These are phyloP conservation scores for Elongisporangium senticosum DNA, from an alignment of 352 stramenopile genomes.

Conservation along the genomic window DNA sequence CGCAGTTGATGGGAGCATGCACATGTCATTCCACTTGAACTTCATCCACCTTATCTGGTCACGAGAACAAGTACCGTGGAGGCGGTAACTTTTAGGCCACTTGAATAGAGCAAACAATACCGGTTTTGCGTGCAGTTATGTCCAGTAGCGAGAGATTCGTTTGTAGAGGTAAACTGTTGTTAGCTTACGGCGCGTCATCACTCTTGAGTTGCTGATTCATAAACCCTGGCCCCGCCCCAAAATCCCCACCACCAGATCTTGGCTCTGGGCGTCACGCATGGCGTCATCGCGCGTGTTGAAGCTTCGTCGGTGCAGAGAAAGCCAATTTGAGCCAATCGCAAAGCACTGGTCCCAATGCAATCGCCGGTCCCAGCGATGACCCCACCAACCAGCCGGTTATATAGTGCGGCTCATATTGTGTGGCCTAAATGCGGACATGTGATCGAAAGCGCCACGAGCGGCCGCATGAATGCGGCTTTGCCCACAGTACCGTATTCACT, in stretches of 20 bases:
- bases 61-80: no score
- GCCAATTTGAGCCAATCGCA: background rate
- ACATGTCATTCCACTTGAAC: slow-evolving; percentile 1
- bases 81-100: no score
- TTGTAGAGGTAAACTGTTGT: background rate
- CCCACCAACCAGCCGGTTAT: background rate
- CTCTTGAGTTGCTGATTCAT: background rate
- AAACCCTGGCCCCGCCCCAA: background rate
- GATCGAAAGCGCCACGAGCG: background rate
- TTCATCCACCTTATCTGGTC: background rate
- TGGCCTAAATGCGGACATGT: background rate
- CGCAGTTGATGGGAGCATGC: slow-evolving; percentile 1
- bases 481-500: background rate
- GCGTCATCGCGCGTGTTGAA: background rate
- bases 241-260: background rate
- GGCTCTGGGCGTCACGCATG: background rate
- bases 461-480: background rate
- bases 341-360: background rate
- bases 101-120: background rate
- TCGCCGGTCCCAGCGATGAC: background rate
- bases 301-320: background rate
- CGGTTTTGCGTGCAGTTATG: background rate
- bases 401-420: background rate
- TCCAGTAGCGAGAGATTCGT: background rate
- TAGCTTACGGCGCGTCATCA: background rate